These are phyloP conservation scores for Kodamaea derodonti DNA, from an alignment of 1,139 yeast genomes.

Conservation along the genomic window DNA sequence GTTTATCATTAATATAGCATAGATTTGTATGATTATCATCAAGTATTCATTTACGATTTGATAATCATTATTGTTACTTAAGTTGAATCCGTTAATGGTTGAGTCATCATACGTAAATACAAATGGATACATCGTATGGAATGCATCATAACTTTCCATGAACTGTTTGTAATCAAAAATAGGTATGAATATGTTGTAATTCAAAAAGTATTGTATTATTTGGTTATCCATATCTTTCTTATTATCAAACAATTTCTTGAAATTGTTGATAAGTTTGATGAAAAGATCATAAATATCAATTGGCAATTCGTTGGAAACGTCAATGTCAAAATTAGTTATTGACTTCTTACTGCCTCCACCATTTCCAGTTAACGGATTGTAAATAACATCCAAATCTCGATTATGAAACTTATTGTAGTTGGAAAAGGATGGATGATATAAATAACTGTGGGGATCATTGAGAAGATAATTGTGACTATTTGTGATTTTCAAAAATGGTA, in stretches of 20 bases:
- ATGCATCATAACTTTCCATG: constrained; percentile 54
- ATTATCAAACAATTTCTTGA: constrained; percentile 40
- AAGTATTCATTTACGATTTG: constrained; percentile 49
- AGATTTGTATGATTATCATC: constrained; percentile 45
- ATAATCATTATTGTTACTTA: constrained; percentile 47
- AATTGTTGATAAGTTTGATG: constrained; percentile 44
- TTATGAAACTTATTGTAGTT: constrained; percentile 39
- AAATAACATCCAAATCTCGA: constrained; percentile 38
- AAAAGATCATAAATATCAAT: constrained; percentile 43
- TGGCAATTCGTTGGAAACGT: constrained; percentile 24
- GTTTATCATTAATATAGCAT: constrained; percentile 46
- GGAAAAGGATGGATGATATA: constrained; percentile 42
- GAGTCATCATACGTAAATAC: constrained; percentile 49
- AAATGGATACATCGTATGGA: constrained; percentile 54
- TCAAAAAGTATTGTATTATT: constrained; percentile 50
- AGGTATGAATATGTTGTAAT: constrained; percentile 56
- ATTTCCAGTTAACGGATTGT: constrained; percentile 40
- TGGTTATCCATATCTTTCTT: constrained; percentile 51
- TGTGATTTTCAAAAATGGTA: constrained; percentile 45
- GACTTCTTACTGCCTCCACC: constrained; percentile 2
- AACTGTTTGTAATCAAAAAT: constrained; percentile 57
- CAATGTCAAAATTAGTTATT: constrained; percentile 4
- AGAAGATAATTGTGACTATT: constrained; percentile 44
- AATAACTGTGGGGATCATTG: constrained; percentile 43
- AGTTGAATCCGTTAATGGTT: constrained; percentile 47